A percentile compares a stretch with the other conserved stretches of the same genome.
Evolutionary conservation across 208 protist species (phyloP).

Genomic region (Trypanosoma grayi): DNA sequence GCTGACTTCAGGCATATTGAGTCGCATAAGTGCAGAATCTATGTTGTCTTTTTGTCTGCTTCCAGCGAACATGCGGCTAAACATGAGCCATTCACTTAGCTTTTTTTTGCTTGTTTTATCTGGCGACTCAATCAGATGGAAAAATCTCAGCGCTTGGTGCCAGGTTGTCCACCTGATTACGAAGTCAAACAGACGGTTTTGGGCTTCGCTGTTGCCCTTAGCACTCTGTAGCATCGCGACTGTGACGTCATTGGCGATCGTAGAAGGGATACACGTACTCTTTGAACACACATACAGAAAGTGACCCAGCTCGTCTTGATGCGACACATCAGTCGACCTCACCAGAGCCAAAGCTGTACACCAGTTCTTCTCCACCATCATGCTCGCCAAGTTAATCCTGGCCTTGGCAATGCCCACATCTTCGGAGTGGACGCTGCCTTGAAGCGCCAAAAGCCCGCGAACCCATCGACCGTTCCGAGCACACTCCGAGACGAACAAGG

Average conservation of each 20-base stretch:
- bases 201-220: conserved; percentile 3
- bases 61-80: conserved; percentile 1
- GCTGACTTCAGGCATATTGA: background rate
- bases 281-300: conserved; percentile 26
- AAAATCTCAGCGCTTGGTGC: conserved; percentile 18
- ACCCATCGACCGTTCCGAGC: conserved; percentile 57
- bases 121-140: conserved; percentile 8
- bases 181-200: conserved; percentile 21
- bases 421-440: conserved; percentile 22
- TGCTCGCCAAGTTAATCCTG: conserved; percentile 40
- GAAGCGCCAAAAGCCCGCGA: conserved; percentile 62
- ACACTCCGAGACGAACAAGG: conserved; percentile 67
- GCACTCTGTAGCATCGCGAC: conserved; percentile 1
- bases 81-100: conserved; percentile 12
- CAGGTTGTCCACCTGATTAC: conserved; percentile 23
- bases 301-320: conserved; percentile 8
- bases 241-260: conserved; percentile 3
- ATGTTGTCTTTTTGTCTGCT: conserved; percentile 4
- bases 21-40: conserved; percentile 1
- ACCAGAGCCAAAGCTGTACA: conserved; percentile 38
- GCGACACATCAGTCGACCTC: conserved; percentile 10
- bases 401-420: conserved; percentile 30
- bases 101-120: conserved; percentile 3
- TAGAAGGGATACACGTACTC: conserved; percentile 12
- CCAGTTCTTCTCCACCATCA: conserved; percentile 49